Conservation (phyloP, 78 protist genomes). For the Capsaspora owczarzaki region DNA sequence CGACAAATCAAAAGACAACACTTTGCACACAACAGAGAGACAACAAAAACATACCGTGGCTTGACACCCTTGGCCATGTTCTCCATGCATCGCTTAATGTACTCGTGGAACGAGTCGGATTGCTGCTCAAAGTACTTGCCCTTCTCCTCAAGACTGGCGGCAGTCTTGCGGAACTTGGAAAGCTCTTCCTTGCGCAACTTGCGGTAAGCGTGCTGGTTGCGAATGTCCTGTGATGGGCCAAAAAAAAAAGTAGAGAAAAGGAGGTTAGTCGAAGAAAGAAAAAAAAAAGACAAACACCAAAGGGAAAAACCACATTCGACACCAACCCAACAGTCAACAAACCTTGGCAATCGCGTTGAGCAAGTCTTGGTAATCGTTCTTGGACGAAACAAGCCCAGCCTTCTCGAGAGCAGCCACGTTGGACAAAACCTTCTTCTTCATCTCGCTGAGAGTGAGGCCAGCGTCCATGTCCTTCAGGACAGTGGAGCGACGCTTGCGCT, state of each 20-base stretch:
- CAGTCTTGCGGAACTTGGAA: neutral
- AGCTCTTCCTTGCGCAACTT: neutral
- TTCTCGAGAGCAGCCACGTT: slow-evolving; percentile 1
- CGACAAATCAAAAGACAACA: neutral
- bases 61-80: slow-evolving; percentile 2
- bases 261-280: neutral
- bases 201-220: slow-evolving; percentile 3
- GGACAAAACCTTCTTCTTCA: neutral
- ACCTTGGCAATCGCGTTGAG: slow-evolving; percentile 16
- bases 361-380: neutral
- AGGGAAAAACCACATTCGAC: too few species aligned
- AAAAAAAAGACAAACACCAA: neutral
- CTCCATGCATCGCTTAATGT: neutral
- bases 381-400: neutral
- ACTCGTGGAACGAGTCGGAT: neutral
- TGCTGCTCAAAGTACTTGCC: neutral
- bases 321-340: neutral
- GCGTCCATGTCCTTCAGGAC: neutral
- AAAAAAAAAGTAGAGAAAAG: too few species aligned
- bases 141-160: neutral
- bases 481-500: neutral
- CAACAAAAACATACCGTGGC: neutral
- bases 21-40: neutral
- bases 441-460: neutral
- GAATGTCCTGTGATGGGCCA: slow-evolving; percentile 3